Base-by-base conservation (phyloP, 1,284 basidiomycete species). In the Austroboletus rostrupii region DNA sequence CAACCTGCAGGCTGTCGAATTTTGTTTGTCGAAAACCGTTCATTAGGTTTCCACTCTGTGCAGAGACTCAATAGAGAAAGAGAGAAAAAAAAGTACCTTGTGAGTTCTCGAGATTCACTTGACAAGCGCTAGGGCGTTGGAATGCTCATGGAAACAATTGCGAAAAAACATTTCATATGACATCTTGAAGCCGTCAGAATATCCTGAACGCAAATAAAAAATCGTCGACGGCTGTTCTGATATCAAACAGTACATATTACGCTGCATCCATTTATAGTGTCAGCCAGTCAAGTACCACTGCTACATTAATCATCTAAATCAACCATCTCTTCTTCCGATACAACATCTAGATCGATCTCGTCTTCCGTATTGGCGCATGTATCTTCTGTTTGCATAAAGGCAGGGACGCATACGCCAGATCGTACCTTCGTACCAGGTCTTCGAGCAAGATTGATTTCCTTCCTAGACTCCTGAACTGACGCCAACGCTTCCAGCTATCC, bases 401-500 rank as follows among this genome's bases (percentile, higher is more conserved):
- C 50, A 35, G 64, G 64, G 14, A 66, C 48, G 9, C 58, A 67
- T 11, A 81, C 77, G 12, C 76, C 76, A 14, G 79, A 80, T 31
- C 75, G 75, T 54, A 78, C 69, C 53, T 71, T 79, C 23, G 74
- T 73, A 5, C 84, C 82, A 17, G 78, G 79, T 40, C 74, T 68
- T 9, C 78, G 78, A 16, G 76, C 76, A 20, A 87, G 73, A n/a
- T 68, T 62, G 16, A 83, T 76, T 5, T 70, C 70, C 60, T 72
- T 76, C 40, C 76, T 71, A 14, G 72, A 71, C 5, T 68, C 64
- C 36, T 77, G 79, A 3, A 78, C 56, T 0, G 73, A 70, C 7
- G 77, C 74, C 26, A 86, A 65, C 1, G 70, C 71, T 32, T 77
- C 74, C 45, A 85, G 60, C 84, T 85, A 36, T 37, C 13, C 39